Evolutionary conservation across 202 grass and related monocot species (phyloP), one percentile per base, ranked within the genome.

Genomic region (Bolboschoenoplectus hybrid): DNA sequence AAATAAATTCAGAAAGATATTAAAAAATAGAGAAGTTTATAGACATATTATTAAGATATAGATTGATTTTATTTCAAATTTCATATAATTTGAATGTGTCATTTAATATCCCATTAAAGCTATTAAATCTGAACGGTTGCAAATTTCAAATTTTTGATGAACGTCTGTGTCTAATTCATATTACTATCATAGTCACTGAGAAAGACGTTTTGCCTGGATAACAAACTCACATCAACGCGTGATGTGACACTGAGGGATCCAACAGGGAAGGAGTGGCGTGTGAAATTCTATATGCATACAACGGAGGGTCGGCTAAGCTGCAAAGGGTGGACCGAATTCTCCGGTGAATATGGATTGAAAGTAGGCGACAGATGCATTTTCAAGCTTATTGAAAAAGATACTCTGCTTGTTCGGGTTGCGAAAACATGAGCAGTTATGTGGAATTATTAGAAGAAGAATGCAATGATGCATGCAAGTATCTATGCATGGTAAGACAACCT

Each of bases 261-360:
- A 39, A 80, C 26, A 58, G 75, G 75, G 2, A 80, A 80, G 49
- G 75, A 80, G 20, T 80, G 75, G 75, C 4, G 26, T 80, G 75
- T 3, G 38, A 80, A 80, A 38, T 80, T 80, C 50, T 80, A 52
- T 58, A 16, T 35, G 19, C 5, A 57, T 55, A 16, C 4, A 79
- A 17, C 1, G 7, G 32, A 79, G 46, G 74, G 74, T 38, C 47
- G 74, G 9, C 35, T 79, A 9, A 38, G 35, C 52, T 6, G 46
- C 10, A 40, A 10, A 80, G 75, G 75, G 10, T 80, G 75, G 75
- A 80, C 26, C 0, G 6, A 80, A 2, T 80, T 80, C 46, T 38
- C 32, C 26, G 40, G 32, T 0, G 75, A 80, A 17, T 16, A 79
- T 79, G 50, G 74, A 39, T 80, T 80, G 50, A 38, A 80, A 58